Evolutionary conservation across 148 eudicot species (phyloP), one percentile per base, ranked within the genome.

Genomic region (Oxyria digyna): DNA sequence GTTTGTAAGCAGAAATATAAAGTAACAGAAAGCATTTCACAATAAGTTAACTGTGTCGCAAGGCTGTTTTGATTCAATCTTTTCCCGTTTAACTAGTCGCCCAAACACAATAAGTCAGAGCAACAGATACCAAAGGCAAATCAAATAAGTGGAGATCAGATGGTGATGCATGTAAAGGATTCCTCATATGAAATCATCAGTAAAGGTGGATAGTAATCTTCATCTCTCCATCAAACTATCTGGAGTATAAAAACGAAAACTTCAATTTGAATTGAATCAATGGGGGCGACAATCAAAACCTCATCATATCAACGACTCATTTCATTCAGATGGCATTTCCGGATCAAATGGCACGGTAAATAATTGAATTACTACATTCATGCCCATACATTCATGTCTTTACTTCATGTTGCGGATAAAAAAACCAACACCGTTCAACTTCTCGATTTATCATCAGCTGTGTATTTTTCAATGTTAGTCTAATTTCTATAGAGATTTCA

Each of bases 51-150:
- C 62, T 24, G 62, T 54, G 62, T 54, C 62, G 62, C 62, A 54
- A 54, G 62, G 29, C 62, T 54, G 62, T 14, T 9, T 24, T 26
- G 15, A 23, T 10, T 54, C 15, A 21, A 54, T 54, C 13, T 54
- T 11, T 54, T 29, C 62, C 62, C 14, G 62, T 54, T 8, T 23
- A 54, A 54, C 62, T 29, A 54, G 32, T 21, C n/a, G 32, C 62
- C 31, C 62, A 54, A 31, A 54, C 62, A 54, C 62, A 2, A 8
- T 5, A 12, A 23, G 62, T 7, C 62, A 54, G 62, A 21, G 62
- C 62, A 54, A 26, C 62, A 54, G 62, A 54, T 54, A 54, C 62
- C 62, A 54, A 23, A 54, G 62, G 62, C 62, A 54, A 54, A 1
- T 50, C 3, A 23, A 9, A 49, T 49, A 9, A 45, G 4, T 15